A percentile compares a stretch with the other conserved stretches of the same genome.
Evolutionary conservation across 768 basidiomycete species (phyloP).

Genomic region (Butyriboletus loyo): DNA sequence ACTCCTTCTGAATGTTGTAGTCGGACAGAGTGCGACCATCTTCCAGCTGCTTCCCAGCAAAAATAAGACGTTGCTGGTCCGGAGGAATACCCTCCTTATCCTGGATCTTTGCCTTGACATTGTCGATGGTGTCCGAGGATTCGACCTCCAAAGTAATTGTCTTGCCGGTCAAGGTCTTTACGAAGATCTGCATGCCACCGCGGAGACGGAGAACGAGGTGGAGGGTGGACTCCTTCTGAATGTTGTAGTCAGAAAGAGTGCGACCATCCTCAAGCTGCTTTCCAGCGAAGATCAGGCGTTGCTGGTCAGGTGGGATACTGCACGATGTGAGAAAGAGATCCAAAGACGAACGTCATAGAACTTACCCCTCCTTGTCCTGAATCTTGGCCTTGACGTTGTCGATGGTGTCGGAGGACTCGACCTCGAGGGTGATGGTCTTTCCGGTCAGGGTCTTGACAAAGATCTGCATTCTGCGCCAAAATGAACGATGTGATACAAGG

Average conservation of each 20-base stretch:
- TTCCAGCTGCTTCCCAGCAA: slow-evolving; percentile 90
- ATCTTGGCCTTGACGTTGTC: slow-evolving; percentile 41
- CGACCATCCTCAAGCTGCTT: slow-evolving; percentile 96
- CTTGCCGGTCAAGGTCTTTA: slow-evolving; percentile 83
- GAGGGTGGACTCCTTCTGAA: slow-evolving; percentile 94
- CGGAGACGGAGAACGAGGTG: slow-evolving; percentile 87
- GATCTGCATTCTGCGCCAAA: slow-evolving; percentile 44
- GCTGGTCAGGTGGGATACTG: slow-evolving; percentile 84
- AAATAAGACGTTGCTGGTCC: slow-evolving; percentile 88
- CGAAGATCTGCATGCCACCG: slow-evolving; percentile 86
- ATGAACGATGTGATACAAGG: neutral
- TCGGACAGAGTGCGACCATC: slow-evolving; percentile 89
- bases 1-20: slow-evolving; percentile 91
- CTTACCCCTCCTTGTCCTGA: slow-evolving; percentile 68
- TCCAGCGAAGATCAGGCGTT: slow-evolving; percentile 94
- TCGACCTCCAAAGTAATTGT: slow-evolving; percentile 91
- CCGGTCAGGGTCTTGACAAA: slow-evolving; percentile 88
- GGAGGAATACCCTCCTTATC: slow-evolving; percentile 90
- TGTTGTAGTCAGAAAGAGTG: slow-evolving; percentile 86
- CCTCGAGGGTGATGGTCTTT: slow-evolving; percentile 62
- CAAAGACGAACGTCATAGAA: fast-evolving
- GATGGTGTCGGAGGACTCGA: slow-evolving; percentile 27
- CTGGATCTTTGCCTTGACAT: slow-evolving; percentile 89
- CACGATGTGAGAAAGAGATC: neutral
- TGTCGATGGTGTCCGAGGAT: slow-evolving; percentile 84